phyloP scores from a whole-genome alignment of 2,329 filamentous ascomycete species.

The Trichoderma hamatum region DNA sequence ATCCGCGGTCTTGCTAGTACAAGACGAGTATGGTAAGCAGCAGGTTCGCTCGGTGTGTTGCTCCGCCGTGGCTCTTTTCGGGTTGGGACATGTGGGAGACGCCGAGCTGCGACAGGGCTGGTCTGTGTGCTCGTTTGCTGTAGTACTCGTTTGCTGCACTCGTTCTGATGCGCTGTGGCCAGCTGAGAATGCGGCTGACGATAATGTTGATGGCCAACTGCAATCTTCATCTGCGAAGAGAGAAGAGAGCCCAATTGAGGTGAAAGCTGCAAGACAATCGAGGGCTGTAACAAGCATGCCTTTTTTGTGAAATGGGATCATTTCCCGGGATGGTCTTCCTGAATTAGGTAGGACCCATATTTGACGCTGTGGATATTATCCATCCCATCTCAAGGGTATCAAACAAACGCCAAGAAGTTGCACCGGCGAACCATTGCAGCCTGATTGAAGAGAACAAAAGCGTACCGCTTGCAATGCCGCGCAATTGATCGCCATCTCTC shows the following conservation, averaged over 20 bases:
- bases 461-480: background rate
- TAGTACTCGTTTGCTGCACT: no score
- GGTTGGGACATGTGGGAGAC: background rate
- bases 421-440: background rate
- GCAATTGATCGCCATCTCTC: background rate
- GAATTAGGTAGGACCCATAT: slow-evolving; percentile 1
- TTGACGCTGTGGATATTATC: slow-evolving; percentile 21
- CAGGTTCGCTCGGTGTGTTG: background rate
- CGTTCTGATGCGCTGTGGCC: background rate
- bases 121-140: background rate
- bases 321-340: slow-evolving; percentile 11
- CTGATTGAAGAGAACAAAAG: no score
- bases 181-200: background rate
- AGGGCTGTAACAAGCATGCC: background rate
- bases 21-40: background rate
- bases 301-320: background rate
- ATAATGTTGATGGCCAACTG: background rate
- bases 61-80: background rate
- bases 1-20: slow-evolving; percentile 18
- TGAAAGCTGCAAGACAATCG: background rate
- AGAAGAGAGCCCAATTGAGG: background rate
- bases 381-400: background rate
- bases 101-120: background rate
- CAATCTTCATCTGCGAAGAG: background rate
- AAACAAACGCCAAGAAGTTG: slow-evolving; percentile 5